Percentiles rank a stretch among this genome's conserved stretches.
Evolutionary conservation across 1,284 basidiomycete genomes (phyloP).

Genomic region (Farysia itapuensis): DNA sequence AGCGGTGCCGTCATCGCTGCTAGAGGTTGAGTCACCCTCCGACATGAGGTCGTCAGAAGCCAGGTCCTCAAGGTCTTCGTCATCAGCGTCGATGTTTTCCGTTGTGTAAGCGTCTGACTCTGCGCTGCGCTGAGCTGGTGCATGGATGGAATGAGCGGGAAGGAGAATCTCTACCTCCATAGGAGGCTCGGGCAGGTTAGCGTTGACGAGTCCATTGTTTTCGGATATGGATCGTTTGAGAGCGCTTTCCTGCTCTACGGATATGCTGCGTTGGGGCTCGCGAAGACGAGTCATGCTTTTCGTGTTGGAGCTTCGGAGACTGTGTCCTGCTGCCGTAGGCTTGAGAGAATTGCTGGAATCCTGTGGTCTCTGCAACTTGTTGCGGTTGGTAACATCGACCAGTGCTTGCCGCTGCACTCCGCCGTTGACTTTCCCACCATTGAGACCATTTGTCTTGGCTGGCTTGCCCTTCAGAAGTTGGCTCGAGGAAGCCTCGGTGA

Average conservation of each 20-base stretch:
- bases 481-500: conserved; percentile 20
- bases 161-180: conserved; percentile 26
- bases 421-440: too few relatives aligned
- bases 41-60: conserved; percentile 20
- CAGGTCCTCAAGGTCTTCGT: conserved; percentile 20
- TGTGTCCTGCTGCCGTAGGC: neutral
- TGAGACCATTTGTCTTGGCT: neutral
- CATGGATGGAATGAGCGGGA: neutral
- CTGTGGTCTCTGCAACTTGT: neutral
- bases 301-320: neutral
- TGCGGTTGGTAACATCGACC: conserved; percentile 34
- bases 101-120: neutral
- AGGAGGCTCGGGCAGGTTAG: neutral
- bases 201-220: neutral
- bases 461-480: neutral
- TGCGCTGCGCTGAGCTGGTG: too few relatives aligned
- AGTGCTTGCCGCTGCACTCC: conserved; percentile 30
- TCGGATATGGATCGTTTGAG: conserved; percentile 1
- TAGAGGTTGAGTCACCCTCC: conserved; percentile 25
- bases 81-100: conserved; percentile 3
- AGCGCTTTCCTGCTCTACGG: neutral
- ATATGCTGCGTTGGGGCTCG: neutral
- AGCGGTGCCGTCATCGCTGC: conserved; percentile 29
- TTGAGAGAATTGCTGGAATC: neutral
- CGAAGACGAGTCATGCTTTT: conserved; percentile 1